Base-by-base conservation (phyloP, 208 protist species). In the Leishmania tarentolae region DNA sequence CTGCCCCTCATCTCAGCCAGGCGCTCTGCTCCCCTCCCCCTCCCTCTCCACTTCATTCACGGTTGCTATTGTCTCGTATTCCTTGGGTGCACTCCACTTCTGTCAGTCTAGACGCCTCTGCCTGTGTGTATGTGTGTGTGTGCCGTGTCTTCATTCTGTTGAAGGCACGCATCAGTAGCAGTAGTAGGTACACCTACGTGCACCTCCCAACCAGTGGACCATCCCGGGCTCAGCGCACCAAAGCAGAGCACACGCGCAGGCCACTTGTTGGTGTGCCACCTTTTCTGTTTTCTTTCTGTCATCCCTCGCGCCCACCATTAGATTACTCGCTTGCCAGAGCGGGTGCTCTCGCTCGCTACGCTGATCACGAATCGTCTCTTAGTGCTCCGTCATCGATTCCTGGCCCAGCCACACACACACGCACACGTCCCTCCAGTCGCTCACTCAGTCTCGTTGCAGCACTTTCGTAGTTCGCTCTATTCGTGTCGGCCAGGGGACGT, bases 41-140 rank as follows among this genome's bases (percentile, higher is more conserved):
- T 78, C 75, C n/a, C 75, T 78, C 44, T 78, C 75, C 68, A 9
- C 47, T 3, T 3, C 57, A 63, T 63, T 63, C 78, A 19, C 53
- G 53, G 47, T 65, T 42, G 31, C 24, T 81, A 0, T 70, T 59
- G 50, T 76, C 44, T 76, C 52, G 50, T 70, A 77, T 19, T 57
- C 40, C 24, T 21, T 40, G 11, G 8, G 61, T 66, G 28, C 61
- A 66, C n/a, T 31, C 61, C n/a, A n/a, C 31, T 6, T 11, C 31
- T 37, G 61, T 66, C 61, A 66, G 9, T 66, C 61, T 17, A 21
- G 28, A 28, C 17, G 61, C n/a, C n/a, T n/a, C n/a, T n/a, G n/a
- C n/a, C n/a, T n/a, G n/a, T n/a, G n/a, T n/a, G n/a, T n/a, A n/a
- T 21, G 61, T 66, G 31, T 3, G 50, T 53, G 50, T 53, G 50